Evolutionary conservation across 2,329 filamentous ascomycete species (phyloP), one percentile per base, ranked within the genome.

Genomic region (Botrytis deweyae): DNA sequence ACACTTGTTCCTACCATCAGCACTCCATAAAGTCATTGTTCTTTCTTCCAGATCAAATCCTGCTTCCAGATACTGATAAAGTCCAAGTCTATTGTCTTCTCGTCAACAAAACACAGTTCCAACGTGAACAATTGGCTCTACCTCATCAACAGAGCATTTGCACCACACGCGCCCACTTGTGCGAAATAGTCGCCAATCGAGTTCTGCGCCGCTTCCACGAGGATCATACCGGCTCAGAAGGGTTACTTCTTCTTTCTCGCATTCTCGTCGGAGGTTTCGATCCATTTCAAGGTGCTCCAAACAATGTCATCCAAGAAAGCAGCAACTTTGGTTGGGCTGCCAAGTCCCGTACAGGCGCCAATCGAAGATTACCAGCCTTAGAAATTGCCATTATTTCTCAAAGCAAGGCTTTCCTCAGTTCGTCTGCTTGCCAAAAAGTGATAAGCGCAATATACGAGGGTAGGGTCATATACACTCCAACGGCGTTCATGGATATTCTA

Each of bases 341-440:
- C 55, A 82, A 83, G 22, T 82, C 84, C 69, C 82, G 84, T 61
- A 78, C 74, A 20, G 85, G 85, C 10, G 84, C 85, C 68, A 85
- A 88, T 74, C 74, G 80, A 71, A 80, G 77, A 69, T 83, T 95
- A 73, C 94, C 93, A 0, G 92, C 93, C 20, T 86, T 97, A 12
- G 93, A 97, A 83, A 88, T 96, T 46, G 93, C 93, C 71, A 96
- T 96, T 76, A 86, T 96, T 55, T 93, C 91, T 1, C 92, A 95
- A 82, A 93, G 92, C 82, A 95, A 95, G 81, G 85, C 89, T 73
- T 93, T 97, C 74, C 84, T 96, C 49, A 91, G 90, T 81, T 91
- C 92, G 59, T 92, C 92, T 0, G 91, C 93, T 4, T 95, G 92
- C 76, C 92, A 95, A 80, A 92, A 92, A 82, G 92, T 97, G 33